Conservation (phyloP, 108 stramenopile genomes). For the Skeletonema grethae region DNA sequence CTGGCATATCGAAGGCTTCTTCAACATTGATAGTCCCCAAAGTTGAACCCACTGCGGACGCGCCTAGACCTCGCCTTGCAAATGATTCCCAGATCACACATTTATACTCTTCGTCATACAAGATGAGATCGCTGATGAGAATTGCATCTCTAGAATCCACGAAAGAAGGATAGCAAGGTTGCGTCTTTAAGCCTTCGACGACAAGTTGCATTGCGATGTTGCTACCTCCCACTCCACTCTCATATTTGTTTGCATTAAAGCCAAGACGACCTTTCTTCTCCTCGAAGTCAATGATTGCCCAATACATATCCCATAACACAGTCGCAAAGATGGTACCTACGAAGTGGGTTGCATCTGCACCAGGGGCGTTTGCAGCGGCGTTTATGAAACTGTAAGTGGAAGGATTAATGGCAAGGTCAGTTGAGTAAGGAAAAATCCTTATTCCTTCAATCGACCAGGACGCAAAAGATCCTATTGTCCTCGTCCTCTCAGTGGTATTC, state of each 20-base stretch:
- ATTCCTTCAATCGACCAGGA: conserved; percentile 1
- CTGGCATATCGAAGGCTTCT: neutral
- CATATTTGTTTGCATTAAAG: conserved; percentile 1
- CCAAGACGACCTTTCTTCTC: conserved; percentile 1
- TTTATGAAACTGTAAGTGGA: conserved; percentile 9
- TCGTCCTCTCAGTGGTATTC: neutral
- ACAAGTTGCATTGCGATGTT: conserved; percentile 17
- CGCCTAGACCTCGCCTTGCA: conserved; percentile 9
- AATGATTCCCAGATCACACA: conserved; percentile 7
- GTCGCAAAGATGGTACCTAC: conserved; percentile 1
- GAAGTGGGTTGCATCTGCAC: conserved; percentile 7
- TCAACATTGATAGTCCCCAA: neutral
- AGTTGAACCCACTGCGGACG: neutral
- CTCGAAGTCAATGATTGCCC: conserved; percentile 3
- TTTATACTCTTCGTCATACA: conserved; percentile 8
- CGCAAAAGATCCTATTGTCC: conserved; percentile 4
- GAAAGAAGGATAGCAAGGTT: conserved; percentile 12
- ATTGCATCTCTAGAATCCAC: conserved; percentile 11
- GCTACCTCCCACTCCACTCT: conserved; percentile 10
- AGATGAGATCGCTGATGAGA: neutral
- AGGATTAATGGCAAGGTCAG: conserved; percentile 6
- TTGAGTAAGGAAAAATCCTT: neutral
- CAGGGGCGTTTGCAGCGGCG: neutral
- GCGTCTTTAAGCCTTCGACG: conserved; percentile 8
- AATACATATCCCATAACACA: conserved; percentile 13